phyloP scores from a whole-genome alignment of 768 basidiomycete genomes.

The Clitopilus passeckerianus region DNA sequence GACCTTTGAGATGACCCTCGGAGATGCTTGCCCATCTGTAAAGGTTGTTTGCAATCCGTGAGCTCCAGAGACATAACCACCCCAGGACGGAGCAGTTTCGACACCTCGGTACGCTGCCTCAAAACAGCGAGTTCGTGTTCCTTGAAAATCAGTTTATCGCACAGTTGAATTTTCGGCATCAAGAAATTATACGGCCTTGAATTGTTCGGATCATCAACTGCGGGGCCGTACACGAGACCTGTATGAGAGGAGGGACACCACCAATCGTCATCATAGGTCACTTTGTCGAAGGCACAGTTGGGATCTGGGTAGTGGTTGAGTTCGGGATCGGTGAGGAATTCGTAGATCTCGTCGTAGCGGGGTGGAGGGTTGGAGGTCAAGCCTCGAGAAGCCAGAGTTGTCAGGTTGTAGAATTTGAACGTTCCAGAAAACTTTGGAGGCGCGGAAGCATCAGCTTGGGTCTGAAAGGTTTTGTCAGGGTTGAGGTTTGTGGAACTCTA shows the following conservation, averaged over 20 bases:
- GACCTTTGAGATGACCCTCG: conserved; percentile 12
- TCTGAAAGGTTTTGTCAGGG: background rate
- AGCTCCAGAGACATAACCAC: background rate
- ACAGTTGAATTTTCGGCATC: too few relatives aligned
- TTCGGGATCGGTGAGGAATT: background rate
- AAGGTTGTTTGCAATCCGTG: background rate
- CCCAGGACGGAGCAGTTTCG: background rate
- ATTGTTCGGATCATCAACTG: too few relatives aligned
- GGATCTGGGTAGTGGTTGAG: background rate
- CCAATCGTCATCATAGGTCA: too few relatives aligned
- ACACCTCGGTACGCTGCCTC: background rate
- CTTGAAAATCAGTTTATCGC: too few relatives aligned
- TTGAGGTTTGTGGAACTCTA: background rate
- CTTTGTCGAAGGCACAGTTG: too few relatives aligned
- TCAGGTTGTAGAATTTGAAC: background rate
- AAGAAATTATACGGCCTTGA: too few relatives aligned
- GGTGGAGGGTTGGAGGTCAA: background rate
- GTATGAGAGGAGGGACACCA: too few relatives aligned
- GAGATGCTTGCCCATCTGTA: conserved; percentile 11
- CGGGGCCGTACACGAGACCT: too few relatives aligned
- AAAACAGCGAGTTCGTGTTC: too few relatives aligned
- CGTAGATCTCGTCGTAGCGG: background rate
- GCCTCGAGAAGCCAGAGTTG: background rate
- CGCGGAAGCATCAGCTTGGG: background rate
- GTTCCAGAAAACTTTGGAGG: background rate